Conservation (phyloP, 495 filamentous ascomycete genomes). For the Penicillium silybi region DNA sequence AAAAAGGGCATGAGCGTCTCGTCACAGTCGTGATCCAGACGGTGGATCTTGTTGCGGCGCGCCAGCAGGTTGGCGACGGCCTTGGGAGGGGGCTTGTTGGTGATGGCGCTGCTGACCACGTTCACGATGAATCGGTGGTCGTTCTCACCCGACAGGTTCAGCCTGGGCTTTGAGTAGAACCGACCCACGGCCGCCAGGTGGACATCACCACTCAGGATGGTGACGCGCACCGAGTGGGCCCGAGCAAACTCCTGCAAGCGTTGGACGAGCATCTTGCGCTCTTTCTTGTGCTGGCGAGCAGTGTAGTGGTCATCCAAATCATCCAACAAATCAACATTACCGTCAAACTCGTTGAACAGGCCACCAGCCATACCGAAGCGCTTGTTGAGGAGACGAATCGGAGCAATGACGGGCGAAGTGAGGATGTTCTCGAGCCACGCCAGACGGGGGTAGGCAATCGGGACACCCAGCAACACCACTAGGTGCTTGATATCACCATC, state of each 20-base stretch:
- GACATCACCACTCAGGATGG: constrained; percentile 79
- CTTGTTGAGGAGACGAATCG: constrained; percentile 84
- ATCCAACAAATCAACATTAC: constrained; percentile 82
- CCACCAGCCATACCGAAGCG: constrained; percentile 81
- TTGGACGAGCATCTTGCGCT: constrained; percentile 69
- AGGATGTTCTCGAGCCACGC: constrained; percentile 94
- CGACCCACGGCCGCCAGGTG: constrained; percentile 71
- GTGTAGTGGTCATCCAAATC: constrained; percentile 96
- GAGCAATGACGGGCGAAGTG: constrained; percentile 74
- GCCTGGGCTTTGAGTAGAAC: constrained; percentile 66
- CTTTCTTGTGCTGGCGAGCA: constrained; percentile 83
- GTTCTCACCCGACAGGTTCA: constrained; percentile 54
- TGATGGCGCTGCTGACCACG: constrained; percentile 74
- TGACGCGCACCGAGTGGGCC: constrained; percentile 70
- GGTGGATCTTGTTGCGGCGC: constrained; percentile 85
- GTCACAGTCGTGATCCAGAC: constrained; percentile 77
- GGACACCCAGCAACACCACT: constrained; percentile 82
- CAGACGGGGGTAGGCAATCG: constrained; percentile 90
- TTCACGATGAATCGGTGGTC: constrained; percentile 75
- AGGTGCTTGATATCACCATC: constrained; percentile 70
- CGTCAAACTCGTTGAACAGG: constrained; percentile 92
- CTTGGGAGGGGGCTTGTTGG: constrained; percentile 87
- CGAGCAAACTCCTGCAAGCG: constrained; percentile 70
- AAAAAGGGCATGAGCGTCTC: constrained; percentile 87
- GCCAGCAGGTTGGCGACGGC: constrained; percentile 88